Percentiles rank a stretch among this genome's conserved stretches.
These are phyloP conservation scores for Claviceps sp. DNA, from an alignment of 2,329 filamentous ascomycete species.

Conservation along the genomic window DNA sequence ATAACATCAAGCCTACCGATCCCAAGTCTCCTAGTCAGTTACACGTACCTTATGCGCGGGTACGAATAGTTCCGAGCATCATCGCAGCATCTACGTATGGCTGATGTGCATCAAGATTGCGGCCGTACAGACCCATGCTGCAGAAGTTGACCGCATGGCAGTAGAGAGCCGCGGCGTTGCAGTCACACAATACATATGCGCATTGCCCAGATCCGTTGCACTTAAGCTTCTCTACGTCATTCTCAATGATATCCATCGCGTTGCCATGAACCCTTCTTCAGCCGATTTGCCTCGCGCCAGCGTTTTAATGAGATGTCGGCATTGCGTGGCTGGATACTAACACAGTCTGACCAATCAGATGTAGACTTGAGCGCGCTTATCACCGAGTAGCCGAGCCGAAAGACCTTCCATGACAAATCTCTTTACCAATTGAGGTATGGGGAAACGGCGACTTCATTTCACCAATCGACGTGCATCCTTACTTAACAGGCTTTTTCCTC, in stretches of 20 bases:
- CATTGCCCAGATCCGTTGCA: not conserved
- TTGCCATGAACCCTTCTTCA: not conserved
- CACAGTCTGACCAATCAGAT: slow-evolving; percentile 18
- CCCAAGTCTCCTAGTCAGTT: too few relatives aligned
- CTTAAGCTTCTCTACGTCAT: not conserved
- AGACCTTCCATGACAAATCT: slow-evolving; percentile 21
- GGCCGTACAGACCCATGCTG: too few relatives aligned
- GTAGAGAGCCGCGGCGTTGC: not conserved
- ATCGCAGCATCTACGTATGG: too few relatives aligned
- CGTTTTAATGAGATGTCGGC: not conserved
- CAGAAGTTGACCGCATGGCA: too few relatives aligned
- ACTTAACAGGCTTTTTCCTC: not conserved
- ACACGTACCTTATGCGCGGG: too few relatives aligned
- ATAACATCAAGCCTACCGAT: too few relatives aligned
- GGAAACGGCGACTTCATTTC: slow-evolving; percentile 1
- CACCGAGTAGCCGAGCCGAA: slow-evolving; percentile 24
- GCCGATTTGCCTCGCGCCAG: not conserved
- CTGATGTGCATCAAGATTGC: too few relatives aligned
- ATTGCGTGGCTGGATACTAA: not conserved
- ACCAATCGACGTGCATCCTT: slow-evolving; percentile 1
- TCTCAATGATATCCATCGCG: not conserved
- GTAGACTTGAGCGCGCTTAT: slow-evolving; percentile 15
- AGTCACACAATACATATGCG: not conserved
- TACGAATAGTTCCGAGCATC: too few relatives aligned
- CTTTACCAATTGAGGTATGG: slow-evolving; percentile 11